Conservation (phyloP, 495 filamentous ascomycete species). For the Lindgomyces ingoldianus region DNA sequence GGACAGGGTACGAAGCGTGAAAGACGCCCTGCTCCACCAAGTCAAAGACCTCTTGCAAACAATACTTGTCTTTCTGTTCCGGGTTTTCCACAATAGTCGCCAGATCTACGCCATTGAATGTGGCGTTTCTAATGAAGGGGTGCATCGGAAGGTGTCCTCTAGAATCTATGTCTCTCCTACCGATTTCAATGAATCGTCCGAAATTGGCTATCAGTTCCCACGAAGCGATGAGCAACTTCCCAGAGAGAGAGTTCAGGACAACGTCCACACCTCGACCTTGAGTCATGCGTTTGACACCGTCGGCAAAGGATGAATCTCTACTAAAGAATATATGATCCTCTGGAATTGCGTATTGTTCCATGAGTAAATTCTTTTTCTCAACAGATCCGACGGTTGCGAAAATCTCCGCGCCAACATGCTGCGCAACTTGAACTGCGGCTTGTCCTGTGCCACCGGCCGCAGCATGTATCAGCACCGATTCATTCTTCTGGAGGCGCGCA, state of each 20-base stretch:
- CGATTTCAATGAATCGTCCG: background rate
- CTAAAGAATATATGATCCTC: background rate
- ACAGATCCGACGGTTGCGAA: conserved; percentile 12
- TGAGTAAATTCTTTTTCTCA: background rate
- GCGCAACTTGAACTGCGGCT: conserved; percentile 1
- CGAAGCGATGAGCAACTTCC: background rate
- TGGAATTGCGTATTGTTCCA: background rate
- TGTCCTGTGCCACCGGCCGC: conserved; percentile 5
- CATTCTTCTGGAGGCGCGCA: background rate
- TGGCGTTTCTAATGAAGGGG: background rate
- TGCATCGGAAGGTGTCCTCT: background rate
- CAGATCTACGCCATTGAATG: background rate
- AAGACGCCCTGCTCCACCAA: background rate
- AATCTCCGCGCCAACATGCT: conserved; percentile 5
- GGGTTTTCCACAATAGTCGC: background rate
- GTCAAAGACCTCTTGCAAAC: background rate
- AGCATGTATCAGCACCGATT: conserved; percentile 9
- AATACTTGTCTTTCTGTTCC: background rate
- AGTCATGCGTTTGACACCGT: background rate
- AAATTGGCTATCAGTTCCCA: background rate
- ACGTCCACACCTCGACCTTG: background rate
- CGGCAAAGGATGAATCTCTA: background rate
- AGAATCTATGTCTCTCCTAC: background rate
- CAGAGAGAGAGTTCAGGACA: background rate
- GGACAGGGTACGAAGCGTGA: background rate